Evolutionary conservation across 169 alveolate genomes (phyloP).

Genomic region (Plasmodium gonderi): DNA sequence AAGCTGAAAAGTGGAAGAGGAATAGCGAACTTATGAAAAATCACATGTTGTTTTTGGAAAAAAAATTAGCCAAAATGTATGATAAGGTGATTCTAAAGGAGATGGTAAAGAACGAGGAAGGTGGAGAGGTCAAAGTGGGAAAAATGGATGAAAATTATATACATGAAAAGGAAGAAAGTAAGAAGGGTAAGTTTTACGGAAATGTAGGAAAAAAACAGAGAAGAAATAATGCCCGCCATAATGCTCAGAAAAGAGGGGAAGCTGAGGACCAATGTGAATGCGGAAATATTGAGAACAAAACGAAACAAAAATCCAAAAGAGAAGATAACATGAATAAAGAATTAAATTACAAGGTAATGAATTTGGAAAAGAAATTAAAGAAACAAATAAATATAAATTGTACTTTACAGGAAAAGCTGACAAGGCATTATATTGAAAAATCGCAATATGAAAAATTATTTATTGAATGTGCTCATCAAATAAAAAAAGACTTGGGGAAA

Average conservation of each 20-base stretch:
- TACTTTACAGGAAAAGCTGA: slow-evolving; percentile 57
- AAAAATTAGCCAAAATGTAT: slow-evolving; percentile 32
- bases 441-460: slow-evolving; percentile 65
- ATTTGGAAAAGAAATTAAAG: slow-evolving; percentile 69
- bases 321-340: slow-evolving; percentile 18
- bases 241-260: not conserved
- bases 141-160: not conserved
- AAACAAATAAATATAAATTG: slow-evolving; percentile 63
- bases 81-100: slow-evolving; percentile 44
- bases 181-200: not conserved
- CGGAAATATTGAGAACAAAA: not conserved
- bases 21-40: slow-evolving; percentile 67
- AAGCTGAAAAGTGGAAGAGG: slow-evolving; percentile 75
- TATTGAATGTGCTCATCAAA: slow-evolving; percentile 38
- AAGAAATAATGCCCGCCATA: not conserved
- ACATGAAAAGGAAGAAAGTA: not conserved
- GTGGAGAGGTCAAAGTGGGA: not conserved
- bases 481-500: slow-evolving; percentile 55
- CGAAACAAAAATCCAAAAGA: slow-evolving; percentile 2
- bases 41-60: slow-evolving; percentile 60
- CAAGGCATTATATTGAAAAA: slow-evolving; percentile 56
- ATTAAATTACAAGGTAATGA: slow-evolving; percentile 20
- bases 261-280: not conserved
- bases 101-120: not conserved
- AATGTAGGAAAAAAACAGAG: slow-evolving; percentile 18